Base-by-base conservation (phyloP, 805 yeast genomes). In the Pichia gijzeniarum region DNA sequence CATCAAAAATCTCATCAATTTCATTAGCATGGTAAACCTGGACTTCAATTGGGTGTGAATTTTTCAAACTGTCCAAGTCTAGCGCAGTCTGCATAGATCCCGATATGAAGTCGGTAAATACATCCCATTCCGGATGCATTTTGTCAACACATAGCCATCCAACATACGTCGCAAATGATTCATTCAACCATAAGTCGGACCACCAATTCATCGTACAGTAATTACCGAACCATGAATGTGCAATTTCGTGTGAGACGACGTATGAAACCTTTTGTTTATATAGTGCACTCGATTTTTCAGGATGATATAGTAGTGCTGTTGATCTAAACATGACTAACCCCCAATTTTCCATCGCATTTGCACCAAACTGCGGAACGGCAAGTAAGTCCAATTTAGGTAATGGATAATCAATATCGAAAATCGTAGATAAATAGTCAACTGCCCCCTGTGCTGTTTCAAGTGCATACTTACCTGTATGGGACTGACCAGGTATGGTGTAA, bases 311-410 rank as follows among this genome's bases (percentile, higher is more conserved):
- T 49, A 80, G 57, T 33, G 79, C 83, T 19, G 76, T 75, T 6
- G 76, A 71, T 56, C 81, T 82, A 66, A 75, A 85, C 56, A 74
- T 83, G 44, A 86, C 77, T 41, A 87, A 68, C 22, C 95, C 95
- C 86, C 90, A 86, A 68, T 87, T 87, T 67, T 86, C 95, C 95
- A 86, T 86, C 19, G 95, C 95, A 55, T 87, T 86, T 47, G 88
- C 89, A 28, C 85, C 76, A 59, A 82, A 84, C 42, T 84, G 78
- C 53, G 86, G 90, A 47, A 86, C 82, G 3, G 90, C 90, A 33
- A 87, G 68, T 64, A 85, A 70, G 59, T 87, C 95, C 61, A 85
- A 68, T 64, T 86, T 86, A 38, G 95, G 91, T 54, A 86, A 70
- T 75, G 95, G 93, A 58, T 84, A 86, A 36, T 62, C 67, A 41